Evolutionary conservation across 768 basidiomycete species (phyloP), one percentile per base, ranked within the genome.

Genomic region (Termitomyces eurrhizus): DNA sequence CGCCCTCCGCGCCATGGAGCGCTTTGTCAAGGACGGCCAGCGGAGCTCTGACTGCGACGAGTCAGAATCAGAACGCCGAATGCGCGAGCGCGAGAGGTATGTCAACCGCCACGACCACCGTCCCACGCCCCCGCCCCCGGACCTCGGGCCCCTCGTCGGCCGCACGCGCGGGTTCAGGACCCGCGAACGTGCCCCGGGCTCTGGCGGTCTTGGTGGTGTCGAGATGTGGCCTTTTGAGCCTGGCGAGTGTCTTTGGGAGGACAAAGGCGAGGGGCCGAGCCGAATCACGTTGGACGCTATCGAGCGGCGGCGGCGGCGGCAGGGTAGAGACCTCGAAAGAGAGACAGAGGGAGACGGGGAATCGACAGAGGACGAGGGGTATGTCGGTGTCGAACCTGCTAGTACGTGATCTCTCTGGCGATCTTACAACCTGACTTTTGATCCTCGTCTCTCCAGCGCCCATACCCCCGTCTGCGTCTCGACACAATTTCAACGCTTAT

Each of bases 131-230:
- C 35, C 35, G 5, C 35, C 9, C 37, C 3, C 41, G 0, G 82
- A 89, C 68, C 66, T 90, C 1, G 89, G 89, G 14, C 89, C 89
- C 6, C 72, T 90, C 33, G 73, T 90, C 0, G 89, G 87, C 14
- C 66, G 69, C 29, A 74, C 81, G 62, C 73, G 89, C 4, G 87
- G 89, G 2, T 88, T 90, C 63, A 74, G 78, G 66, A 86, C 88
- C 24, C 71, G 80, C 49, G 88, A 88, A 69, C 75, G 77, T 64
- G 74, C 80, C 2, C 82, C 82, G 7, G 75, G 74, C 58, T 80
- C 80, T 45, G 85, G 88, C 1, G 88, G 89, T 4, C 78, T 89
- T 73, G 78, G 81, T 24, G 86, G 86, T 0, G 80, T 87, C 32
- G 86, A 87, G 74, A 78, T 87, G 72, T 52, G 32, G 8, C 21